These are phyloP conservation scores for Omphalotus olearius DNA, from an alignment of 1,284 basidiomycete genomes.

Conservation along the genomic window DNA sequence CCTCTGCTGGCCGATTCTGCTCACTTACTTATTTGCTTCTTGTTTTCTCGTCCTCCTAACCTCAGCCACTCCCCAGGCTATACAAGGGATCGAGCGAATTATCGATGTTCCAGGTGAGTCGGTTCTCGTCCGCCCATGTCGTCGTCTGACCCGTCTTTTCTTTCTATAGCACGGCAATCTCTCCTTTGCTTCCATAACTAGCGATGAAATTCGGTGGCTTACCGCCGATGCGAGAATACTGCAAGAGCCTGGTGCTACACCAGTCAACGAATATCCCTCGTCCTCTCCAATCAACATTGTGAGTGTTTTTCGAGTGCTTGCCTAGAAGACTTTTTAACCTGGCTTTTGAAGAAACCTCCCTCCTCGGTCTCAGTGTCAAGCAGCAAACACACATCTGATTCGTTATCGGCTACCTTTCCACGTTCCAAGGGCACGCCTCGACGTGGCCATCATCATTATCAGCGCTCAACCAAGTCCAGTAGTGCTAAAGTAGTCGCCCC, in stretches of 20 bases:
- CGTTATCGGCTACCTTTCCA: slow-evolving; percentile 1
- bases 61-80: slow-evolving; percentile 12
- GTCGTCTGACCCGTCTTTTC: slow-evolving; percentile 15
- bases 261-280: background rate
- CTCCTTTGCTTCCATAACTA: slow-evolving; percentile 29
- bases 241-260: slow-evolving; percentile 7
- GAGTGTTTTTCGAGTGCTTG: background rate
- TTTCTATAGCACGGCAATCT: slow-evolving; percentile 24
- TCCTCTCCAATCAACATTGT: slow-evolving; percentile 8
- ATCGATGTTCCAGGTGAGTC: slow-evolving; percentile 24
- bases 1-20: slow-evolving; percentile 13
- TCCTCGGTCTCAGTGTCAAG: background rate
- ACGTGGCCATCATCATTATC: slow-evolving; percentile 11
- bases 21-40: slow-evolving; percentile 15
- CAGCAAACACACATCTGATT: background rate
- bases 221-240: slow-evolving; percentile 31
- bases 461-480: slow-evolving; percentile 17
- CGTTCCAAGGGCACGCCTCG: slow-evolving; percentile 6
- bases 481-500: slow-evolving; percentile 13
- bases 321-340: background rate
- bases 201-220: slow-evolving; percentile 44
- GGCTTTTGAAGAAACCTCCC: slow-evolving; percentile 1
- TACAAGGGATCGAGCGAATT: slow-evolving; percentile 7
- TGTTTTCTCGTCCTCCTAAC: slow-evolving; percentile 17
- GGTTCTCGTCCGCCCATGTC: slow-evolving; percentile 14